Evolutionary conservation across 306 rosid species (phyloP).

Genomic region (Trichosanthes cucumerina): DNA sequence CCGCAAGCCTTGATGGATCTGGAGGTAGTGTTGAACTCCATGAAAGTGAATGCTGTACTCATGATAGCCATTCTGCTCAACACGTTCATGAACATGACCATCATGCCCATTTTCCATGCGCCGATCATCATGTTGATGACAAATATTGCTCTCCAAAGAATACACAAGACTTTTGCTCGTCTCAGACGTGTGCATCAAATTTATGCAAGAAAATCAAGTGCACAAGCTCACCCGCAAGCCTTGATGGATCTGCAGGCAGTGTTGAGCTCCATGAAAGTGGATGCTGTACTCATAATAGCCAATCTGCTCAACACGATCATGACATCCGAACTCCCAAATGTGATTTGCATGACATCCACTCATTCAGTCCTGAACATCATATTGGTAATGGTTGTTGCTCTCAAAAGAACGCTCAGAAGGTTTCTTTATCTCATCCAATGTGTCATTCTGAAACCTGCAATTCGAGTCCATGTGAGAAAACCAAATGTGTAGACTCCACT

Average conservation of each 20-base stretch:
- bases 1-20: conserved; percentile 12
- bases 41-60: neutral
- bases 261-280: conserved; percentile 10
- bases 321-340: neutral
- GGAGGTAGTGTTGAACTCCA: conserved; percentile 15
- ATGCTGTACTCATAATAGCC: neutral
- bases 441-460: neutral
- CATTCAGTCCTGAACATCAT: neutral
- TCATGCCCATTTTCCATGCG: neutral
- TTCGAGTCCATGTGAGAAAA: neutral
- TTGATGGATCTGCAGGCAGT: conserved; percentile 19
- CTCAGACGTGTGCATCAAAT: conserved; percentile 1
- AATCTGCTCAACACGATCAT: neutral
- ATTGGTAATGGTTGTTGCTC: neutral
- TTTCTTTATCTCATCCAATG: neutral
- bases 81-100: conserved; percentile 4
- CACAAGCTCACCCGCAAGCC: neutral
- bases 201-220: conserved; percentile 1
- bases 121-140: neutral
- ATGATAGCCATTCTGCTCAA: neutral
- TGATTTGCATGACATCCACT: neutral
- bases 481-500: neutral
- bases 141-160: neutral
- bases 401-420: neutral
- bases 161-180: neutral